A percentile compares a stretch with the other conserved stretches of the same genome.
phyloP scores from a whole-genome alignment of 176 grass and related monocot genomes.

The Aegilops longissima region DNA sequence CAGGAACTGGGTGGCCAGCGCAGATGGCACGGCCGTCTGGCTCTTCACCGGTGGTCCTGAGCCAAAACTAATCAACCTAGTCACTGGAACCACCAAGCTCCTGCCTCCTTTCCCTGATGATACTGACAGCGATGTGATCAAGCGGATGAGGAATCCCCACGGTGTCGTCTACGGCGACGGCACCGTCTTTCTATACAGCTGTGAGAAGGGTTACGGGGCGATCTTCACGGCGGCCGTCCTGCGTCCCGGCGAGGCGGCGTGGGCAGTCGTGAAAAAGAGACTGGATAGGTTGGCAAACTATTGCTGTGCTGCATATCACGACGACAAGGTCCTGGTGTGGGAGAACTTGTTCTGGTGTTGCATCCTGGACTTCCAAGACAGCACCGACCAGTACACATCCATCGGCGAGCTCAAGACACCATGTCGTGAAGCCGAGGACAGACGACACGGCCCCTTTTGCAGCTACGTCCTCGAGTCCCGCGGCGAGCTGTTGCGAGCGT shows the following conservation, averaged over 20 bases:
- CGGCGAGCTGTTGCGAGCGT: not conserved
- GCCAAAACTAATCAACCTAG: too few species aligned
- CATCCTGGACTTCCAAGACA: not conserved
- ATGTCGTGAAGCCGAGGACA: not conserved
- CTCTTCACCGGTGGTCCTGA: too few species aligned
- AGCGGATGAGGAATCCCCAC: not conserved
- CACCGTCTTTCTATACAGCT: not conserved
- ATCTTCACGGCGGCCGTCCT: not conserved
- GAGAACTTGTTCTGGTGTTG: not conserved
- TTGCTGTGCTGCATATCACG: not conserved
- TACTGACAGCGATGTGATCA: too few species aligned
- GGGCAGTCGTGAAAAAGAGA: not conserved
- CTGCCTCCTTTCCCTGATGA: too few species aligned
- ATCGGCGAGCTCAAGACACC: not conserved
- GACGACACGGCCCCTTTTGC: not conserved
- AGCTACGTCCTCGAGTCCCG: not conserved
- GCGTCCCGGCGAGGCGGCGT: not conserved
- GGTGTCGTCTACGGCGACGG: not conserved
- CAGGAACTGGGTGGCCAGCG: too few species aligned
- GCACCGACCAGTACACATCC: too few species aligned
- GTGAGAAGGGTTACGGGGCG: not conserved
- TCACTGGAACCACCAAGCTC: too few species aligned
- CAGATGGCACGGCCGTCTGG: too few species aligned
- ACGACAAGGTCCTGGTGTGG: not conserved
- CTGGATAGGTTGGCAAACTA: not conserved